phyloP scores from a whole-genome alignment of 2,329 filamentous ascomycete species.

The Aspergillus eucalypticola region DNA sequence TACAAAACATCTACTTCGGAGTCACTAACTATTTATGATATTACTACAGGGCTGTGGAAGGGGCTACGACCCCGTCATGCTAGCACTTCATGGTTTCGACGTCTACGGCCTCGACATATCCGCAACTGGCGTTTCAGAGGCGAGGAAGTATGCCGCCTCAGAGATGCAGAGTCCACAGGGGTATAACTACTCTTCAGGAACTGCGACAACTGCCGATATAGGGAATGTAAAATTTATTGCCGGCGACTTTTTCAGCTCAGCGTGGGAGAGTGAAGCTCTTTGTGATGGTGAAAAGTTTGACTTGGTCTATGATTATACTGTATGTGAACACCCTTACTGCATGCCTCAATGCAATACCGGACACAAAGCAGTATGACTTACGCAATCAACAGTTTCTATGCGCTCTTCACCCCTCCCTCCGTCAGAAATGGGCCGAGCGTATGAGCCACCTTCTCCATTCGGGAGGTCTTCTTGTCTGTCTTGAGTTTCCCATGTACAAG shows the following conservation, averaged over 20 bases:
- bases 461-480: conserved; percentile 49
- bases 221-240: conserved; percentile 52
- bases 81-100: conserved; percentile 36
- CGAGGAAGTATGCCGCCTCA: conserved; percentile 20
- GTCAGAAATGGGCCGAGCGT: conserved; percentile 56
- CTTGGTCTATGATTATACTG: conserved; percentile 48
- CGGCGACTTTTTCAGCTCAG: conserved; percentile 49
- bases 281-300: conserved; percentile 8
- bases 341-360: too few relatives aligned
- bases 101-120: conserved; percentile 34
- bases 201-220: not conserved
- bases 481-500: conserved; percentile 47
- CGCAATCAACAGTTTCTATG: conserved; percentile 57
- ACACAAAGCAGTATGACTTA: too few relatives aligned
- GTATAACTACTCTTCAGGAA: conserved; percentile 19
- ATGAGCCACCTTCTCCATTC: conserved; percentile 34
- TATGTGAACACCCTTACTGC: conserved; percentile 32
- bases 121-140: conserved; percentile 23
- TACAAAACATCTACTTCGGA: not conserved
- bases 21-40: not conserved
- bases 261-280: not conserved
- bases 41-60: conserved; percentile 32
- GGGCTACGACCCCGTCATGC: conserved; percentile 36
- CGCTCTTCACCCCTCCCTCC: conserved; percentile 57
- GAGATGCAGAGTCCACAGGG: conserved; percentile 21